These are phyloP conservation scores for Oldenlandia corymbosa DNA, from an alignment of 257 asterid species.

Conservation along the genomic window DNA sequence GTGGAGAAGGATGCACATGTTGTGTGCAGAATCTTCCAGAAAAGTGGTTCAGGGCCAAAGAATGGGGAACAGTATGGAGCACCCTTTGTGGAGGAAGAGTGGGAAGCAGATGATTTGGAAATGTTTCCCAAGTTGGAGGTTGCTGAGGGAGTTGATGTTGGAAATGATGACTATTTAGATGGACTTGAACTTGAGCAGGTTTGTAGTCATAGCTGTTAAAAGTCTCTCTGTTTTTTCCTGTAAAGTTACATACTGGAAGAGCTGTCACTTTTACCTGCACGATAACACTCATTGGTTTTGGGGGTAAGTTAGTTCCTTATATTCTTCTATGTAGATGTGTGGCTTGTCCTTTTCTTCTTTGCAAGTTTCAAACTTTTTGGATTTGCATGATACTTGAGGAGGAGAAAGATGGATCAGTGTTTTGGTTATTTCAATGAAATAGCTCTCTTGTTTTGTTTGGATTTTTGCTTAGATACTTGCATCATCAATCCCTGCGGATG, in stretches of 20 bases:
- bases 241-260: too few species aligned
- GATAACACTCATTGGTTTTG: neutral
- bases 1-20: conserved; percentile 68
- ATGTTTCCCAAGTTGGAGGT: conserved; percentile 40
- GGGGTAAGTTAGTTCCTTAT: neutral
- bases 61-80: conserved; percentile 97
- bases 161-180: conserved; percentile 50
- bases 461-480: conserved; percentile 60
- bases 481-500: conserved; percentile 31
- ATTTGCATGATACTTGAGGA: neutral
- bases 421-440: neutral
- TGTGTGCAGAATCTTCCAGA: conserved; percentile 85
- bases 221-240: neutral
- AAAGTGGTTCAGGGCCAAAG: conserved; percentile 97
- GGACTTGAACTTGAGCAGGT: conserved; percentile 84
- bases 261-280: neutral
- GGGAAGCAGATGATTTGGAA: conserved; percentile 68
- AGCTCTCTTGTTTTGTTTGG: conserved; percentile 33
- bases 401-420: neutral
- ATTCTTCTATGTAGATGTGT: too few species aligned
- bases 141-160: conserved; percentile 54
- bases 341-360: too few species aligned
- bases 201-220: conserved; percentile 1
- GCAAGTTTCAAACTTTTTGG: neutral
- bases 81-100: conserved; percentile 82